Evolutionary conservation across 257 asterid genomes (phyloP).

Genomic region (Jasminum sambac): DNA sequence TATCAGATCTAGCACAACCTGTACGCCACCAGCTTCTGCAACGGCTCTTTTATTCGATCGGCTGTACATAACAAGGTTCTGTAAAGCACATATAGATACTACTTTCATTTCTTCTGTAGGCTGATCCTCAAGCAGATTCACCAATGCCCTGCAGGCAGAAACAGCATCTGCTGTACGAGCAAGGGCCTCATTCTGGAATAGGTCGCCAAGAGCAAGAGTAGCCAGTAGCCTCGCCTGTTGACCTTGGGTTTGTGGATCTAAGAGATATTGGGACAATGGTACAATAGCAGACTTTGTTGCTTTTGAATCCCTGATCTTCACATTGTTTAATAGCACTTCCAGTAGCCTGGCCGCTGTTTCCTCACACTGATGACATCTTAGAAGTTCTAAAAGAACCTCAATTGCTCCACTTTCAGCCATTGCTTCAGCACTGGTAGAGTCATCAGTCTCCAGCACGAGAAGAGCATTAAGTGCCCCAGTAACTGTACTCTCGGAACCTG

Average conservation of each 20-base stretch:
- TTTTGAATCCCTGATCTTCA: conserved; percentile 89
- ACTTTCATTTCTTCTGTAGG: conserved; percentile 99
- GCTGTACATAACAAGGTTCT: conserved; percentile 96
- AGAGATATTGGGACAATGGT: conserved; percentile 90
- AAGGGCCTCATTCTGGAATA: conserved; percentile 93
- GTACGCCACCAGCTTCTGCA: conserved; percentile 99
- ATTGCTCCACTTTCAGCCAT: conserved; percentile 99
- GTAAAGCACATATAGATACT: conserved; percentile 91
- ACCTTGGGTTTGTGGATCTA: conserved; percentile 99
- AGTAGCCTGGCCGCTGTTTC: conserved; percentile 96
- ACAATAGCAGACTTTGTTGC: conserved; percentile 88
- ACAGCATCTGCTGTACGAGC: conserved; percentile 93
- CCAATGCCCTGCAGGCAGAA: conserved; percentile 96
- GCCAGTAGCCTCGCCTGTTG: conserved; percentile 96
- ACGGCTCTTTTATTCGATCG: conserved; percentile 96
- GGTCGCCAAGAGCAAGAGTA: conserved; percentile 95
- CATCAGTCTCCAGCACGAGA: conserved; percentile 89
- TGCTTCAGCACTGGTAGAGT: conserved; percentile 93
- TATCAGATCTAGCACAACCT: conserved; percentile 92
- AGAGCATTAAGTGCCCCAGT: conserved; percentile 93
- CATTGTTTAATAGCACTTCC: conserved; percentile 86
- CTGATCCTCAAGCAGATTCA: conserved; percentile 97
- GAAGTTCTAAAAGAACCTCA: conserved; percentile 90
- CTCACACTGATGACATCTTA: conserved; percentile 88
- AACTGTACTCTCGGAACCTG: conserved; percentile 82